Base-by-base conservation (phyloP, 2,329 filamentous ascomycete genomes). In the Ascocoryne sarcoides region DNA sequence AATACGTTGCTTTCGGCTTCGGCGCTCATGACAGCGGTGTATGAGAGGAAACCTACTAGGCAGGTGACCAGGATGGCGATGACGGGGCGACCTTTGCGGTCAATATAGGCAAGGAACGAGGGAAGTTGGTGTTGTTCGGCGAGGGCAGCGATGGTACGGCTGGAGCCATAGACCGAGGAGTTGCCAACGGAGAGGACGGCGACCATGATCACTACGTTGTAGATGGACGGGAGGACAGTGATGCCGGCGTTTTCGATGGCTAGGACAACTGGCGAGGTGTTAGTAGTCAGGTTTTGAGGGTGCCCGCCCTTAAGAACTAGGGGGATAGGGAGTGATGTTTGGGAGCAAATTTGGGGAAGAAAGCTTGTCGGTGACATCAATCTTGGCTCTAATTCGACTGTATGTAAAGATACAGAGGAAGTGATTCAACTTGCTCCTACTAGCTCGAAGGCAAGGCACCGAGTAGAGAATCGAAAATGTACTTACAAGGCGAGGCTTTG, bases 81-180 rank as follows among this genome's bases (percentile, higher is more conserved):
- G 1, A 77, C 62, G 1, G 75, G 75, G 1, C 75, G 67, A 15
- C 75, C 75, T 4, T 70, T 65, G 46, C 67, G 68, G 57, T 79
- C 75, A 32, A 79, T 67, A 45, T 73, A 77, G 35, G 63, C 64
- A 47, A 79, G 72, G 36, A 76, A 46, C 50, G 63, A 67, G 4
- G 75, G 75, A 0, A 73, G 75, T 37, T 75, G 74, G 3, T 71
- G 70, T 47, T 76, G 70, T 54, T 77, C 70, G 1, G 74, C 70
- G 3, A 79, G 61, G 7, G 74, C 75, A 0, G 71, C 71, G 3
- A 79, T 60, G 2, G 74, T 77, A 39, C 75, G 71, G 17, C 71
- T 75, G 9, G 71, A 71, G 23, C 74, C 75, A 43, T 75, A 79
- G 4, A 77, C 69, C 34, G 68, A 66, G 0, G 73, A 76, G 17